Percentiles rank a stretch among this genome's conserved stretches.
Evolutionary conservation across 768 basidiomycete species (phyloP).

Genomic region (Phlebiopsis gigantea): DNA sequence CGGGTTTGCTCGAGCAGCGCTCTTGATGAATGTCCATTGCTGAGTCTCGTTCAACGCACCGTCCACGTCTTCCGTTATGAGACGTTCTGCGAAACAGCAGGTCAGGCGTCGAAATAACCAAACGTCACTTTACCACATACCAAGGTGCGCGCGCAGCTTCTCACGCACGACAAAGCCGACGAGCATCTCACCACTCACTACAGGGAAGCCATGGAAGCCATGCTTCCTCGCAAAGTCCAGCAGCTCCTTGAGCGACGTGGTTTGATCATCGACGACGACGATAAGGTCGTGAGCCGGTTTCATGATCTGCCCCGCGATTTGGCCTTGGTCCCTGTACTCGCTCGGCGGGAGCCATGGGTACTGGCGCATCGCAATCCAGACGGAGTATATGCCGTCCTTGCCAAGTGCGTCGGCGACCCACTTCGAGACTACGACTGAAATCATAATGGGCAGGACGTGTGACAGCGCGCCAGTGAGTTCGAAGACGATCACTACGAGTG

Average conservation of each 20-base stretch:
- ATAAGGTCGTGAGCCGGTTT: conserved; percentile 44
- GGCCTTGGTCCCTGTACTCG: conserved; percentile 61
- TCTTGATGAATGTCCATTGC: conserved; percentile 20
- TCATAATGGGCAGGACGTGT: conserved; percentile 80
- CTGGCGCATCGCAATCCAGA: conserved; percentile 66
- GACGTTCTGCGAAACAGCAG: conserved; percentile 14
- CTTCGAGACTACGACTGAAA: conserved; percentile 71
- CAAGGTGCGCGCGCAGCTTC: conserved; percentile 36
- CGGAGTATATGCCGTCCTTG: conserved; percentile 63
- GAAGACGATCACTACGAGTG: conserved; percentile 71
- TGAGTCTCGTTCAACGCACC: background rate
- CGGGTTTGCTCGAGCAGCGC: conserved; percentile 5
- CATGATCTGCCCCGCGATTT: conserved; percentile 59
- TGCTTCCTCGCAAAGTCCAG: conserved; percentile 37
- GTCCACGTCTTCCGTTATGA: conserved; percentile 18
- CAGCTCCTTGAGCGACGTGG: conserved; percentile 41
- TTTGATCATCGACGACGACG: conserved; percentile 44
- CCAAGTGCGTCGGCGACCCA: conserved; percentile 72
- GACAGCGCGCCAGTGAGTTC: conserved; percentile 80
- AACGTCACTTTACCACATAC: conserved; percentile 16
- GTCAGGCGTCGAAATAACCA: background rate
- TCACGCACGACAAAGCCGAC: conserved; percentile 61
- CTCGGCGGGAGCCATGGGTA: conserved; percentile 68
- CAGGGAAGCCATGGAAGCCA: conserved; percentile 61
- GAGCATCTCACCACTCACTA: conserved; percentile 44